A percentile compares a stretch with the other conserved stretches of the same genome.
Conservation (phyloP, 176 grass and related monocot species). For the Carex pumila region DNA sequence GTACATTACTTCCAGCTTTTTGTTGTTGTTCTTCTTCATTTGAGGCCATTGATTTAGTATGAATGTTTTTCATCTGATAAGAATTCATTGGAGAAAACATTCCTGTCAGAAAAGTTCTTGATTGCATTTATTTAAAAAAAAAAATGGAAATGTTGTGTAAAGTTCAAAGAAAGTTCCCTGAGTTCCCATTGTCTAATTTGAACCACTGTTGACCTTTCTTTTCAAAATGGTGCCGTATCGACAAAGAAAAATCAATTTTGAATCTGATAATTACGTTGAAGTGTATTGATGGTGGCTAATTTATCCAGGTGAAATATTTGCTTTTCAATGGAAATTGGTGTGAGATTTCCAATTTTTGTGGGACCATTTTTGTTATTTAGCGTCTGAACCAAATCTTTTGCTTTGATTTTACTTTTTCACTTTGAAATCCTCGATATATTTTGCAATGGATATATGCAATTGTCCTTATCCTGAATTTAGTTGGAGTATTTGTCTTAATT, state of each 20-base stretch:
- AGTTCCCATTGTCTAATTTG: neutral
- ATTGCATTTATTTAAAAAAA: neutral
- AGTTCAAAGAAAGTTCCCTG: neutral
- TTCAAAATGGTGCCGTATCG: neutral
- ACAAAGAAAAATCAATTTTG: conserved; percentile 10
- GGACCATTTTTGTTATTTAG: neutral
- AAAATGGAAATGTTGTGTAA: neutral
- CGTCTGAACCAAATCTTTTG: conserved; percentile 11
- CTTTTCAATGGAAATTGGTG: neutral
- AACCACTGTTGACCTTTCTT: neutral
- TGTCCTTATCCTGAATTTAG: conserved; percentile 10
- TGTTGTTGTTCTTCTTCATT: neutral
- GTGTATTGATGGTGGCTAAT: neutral
- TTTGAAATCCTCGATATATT: neutral
- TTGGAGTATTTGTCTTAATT: neutral
- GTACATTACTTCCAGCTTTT: neutral
- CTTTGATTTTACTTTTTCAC: conserved; percentile 6
- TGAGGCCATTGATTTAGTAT: neutral
- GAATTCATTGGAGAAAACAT: neutral
- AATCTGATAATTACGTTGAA: neutral
- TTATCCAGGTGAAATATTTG: neutral
- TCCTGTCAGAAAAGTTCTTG: neutral
- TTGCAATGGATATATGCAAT: neutral
- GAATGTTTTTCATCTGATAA: neutral
- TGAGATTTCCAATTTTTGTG: neutral